phyloP scores from a whole-genome alignment of 2,329 filamentous ascomycete genomes.

The Trichophyton rubrum region DNA sequence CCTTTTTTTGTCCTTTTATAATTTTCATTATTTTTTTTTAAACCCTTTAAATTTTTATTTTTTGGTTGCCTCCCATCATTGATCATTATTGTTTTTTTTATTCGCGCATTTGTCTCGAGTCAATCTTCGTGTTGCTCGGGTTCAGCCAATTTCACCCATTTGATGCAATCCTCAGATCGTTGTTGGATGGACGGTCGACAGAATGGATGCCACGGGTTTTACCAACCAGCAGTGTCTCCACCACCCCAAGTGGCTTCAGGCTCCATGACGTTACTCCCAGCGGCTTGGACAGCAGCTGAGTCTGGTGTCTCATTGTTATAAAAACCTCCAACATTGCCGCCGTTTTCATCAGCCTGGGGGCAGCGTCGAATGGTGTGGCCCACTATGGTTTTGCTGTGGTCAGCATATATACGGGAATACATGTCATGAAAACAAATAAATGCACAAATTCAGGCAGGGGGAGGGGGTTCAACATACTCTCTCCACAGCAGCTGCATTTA shows the following conservation, averaged over 20 bases:
- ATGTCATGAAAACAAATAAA: neutral
- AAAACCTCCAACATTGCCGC: slow-evolving; percentile 9
- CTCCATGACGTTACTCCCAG: neutral
- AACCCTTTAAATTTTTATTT: neutral
- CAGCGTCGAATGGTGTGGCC: slow-evolving; percentile 34
- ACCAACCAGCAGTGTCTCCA: neutral
- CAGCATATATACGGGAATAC: slow-evolving; percentile 5
- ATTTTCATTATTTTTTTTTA: neutral
- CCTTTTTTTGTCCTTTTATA: neutral
- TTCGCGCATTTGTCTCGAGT: neutral
- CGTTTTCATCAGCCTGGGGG: slow-evolving; percentile 14
- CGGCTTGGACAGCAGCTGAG: neutral
- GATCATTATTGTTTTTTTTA: neutral
- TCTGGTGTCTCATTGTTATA: slow-evolving; percentile 5
- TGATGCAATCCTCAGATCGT: neutral
- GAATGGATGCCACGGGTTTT: neutral
- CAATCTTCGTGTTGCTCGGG: neutral
- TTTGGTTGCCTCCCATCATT: neutral
- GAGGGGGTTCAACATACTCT: slow-evolving; percentile 24
- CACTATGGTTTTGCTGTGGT: slow-evolving; percentile 20
- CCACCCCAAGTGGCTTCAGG: slow-evolving; percentile 1
- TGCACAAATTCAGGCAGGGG: neutral
- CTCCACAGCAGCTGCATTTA: slow-evolving; percentile 34
- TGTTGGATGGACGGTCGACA: too few species aligned
- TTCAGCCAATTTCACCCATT: neutral